These are phyloP conservation scores for Aspergillus nidulans DNA, from an alignment of 495 filamentous ascomycete species.

Conservation along the genomic window DNA sequence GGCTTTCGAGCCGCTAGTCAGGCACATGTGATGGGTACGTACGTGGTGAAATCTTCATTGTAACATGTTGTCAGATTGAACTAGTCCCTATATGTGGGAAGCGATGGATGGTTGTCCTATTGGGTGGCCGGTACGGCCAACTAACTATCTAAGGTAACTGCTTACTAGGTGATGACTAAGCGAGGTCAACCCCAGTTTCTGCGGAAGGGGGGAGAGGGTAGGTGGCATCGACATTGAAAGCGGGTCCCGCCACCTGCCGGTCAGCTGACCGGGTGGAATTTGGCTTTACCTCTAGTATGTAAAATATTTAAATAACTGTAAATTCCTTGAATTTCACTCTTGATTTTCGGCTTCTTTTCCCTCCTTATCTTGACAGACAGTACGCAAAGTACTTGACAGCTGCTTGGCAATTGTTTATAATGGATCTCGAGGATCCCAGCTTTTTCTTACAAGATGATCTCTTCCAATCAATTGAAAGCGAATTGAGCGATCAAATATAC, in stretches of 20 bases:
- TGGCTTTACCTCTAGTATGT: slow-evolving; percentile 8
- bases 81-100: no score
- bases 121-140: no score
- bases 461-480: background rate
- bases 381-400: background rate
- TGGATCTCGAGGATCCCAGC: background rate
- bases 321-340: slow-evolving; percentile 5
- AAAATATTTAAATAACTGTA: slow-evolving; percentile 10
- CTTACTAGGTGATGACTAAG: slow-evolving; percentile 15
- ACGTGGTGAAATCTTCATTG: no score
- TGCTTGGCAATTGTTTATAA: slow-evolving; percentile 2
- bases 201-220: no score
- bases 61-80: no score
- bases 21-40: no score
- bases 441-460: background rate
- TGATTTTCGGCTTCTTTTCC: background rate
- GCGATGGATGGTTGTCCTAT: no score
- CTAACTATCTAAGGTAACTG: no score
- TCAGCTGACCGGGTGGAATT: slow-evolving; percentile 8
- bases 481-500: background rate
- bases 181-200: no score
- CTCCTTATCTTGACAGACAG: background rate
- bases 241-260: slow-evolving; percentile 5
- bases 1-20: no score
- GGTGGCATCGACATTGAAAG: slow-evolving; percentile 7